A percentile compares a stretch with the other conserved stretches of the same genome.
Evolutionary conservation across 805 yeast species (phyloP).

Genomic region (Priceomyces fermenticarens): DNA sequence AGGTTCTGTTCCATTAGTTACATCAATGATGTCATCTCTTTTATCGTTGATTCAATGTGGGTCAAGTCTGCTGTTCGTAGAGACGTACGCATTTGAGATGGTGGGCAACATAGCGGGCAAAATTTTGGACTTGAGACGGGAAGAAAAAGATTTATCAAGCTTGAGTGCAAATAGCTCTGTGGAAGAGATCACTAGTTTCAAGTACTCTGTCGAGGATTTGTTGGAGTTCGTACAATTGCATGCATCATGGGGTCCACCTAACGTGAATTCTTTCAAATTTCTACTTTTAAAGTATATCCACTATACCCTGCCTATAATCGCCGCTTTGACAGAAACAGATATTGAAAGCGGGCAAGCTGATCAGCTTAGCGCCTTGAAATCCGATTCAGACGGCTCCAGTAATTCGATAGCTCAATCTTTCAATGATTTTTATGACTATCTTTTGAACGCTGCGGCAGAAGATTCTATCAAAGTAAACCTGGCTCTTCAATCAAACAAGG

Average conservation of each 20-base stretch:
- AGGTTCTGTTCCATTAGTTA: slow-evolving; percentile 50
- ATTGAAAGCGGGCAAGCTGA: slow-evolving; percentile 2
- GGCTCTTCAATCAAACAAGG: slow-evolving; percentile 10
- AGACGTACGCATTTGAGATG: slow-evolving; percentile 54
- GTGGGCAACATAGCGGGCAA: slow-evolving; percentile 59
- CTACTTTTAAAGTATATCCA: slow-evolving; percentile 12
- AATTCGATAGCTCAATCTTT: background rate
- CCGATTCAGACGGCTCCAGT: slow-evolving; percentile 6
- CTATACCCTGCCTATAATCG: slow-evolving; percentile 2
- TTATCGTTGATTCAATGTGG: slow-evolving; percentile 38
- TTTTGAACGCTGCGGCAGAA: slow-evolving; percentile 9
- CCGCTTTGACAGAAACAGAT: background rate
- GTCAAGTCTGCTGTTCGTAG: slow-evolving; percentile 38
- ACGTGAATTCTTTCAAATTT: slow-evolving; percentile 10
- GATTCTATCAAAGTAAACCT: slow-evolving; percentile 7
- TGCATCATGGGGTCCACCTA: slow-evolving; percentile 7
- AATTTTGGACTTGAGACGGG: slow-evolving; percentile 36
- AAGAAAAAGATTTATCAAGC: background rate
- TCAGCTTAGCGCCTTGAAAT: slow-evolving; percentile 7
- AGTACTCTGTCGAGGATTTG: slow-evolving; percentile 7
- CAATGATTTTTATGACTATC: slow-evolving; percentile 1
- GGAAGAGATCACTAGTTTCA: slow-evolving; percentile 4
- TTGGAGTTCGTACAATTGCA: slow-evolving; percentile 14
- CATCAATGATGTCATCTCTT: slow-evolving; percentile 42
- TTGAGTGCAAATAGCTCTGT: slow-evolving; percentile 5